Percentiles rank a stretch among this genome's conserved stretches.
These are phyloP conservation scores for Malania oleifera DNA, from an alignment of 164 flowering plant species.

Conservation along the genomic window DNA sequence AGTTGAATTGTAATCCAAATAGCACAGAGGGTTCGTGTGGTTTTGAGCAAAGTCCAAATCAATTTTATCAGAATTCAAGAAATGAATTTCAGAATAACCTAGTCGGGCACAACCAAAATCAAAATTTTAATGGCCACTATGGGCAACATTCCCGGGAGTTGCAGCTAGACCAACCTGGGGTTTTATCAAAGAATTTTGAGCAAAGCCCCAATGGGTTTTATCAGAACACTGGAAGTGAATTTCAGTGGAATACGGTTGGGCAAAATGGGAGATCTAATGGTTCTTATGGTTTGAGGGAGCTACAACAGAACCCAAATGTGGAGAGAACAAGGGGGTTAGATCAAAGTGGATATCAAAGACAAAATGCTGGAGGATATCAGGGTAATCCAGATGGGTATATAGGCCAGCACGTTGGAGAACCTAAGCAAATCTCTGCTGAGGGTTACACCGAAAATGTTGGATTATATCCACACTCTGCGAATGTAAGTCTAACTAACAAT, in stretches of 20 bases:
- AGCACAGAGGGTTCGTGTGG: too few relatives aligned
- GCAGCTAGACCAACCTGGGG: neutral
- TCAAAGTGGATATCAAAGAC: conserved; percentile 7
- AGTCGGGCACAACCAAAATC: neutral
- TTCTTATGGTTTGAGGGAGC: conserved; percentile 1
- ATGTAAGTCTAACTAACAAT: neutral
- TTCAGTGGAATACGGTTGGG: conserved; percentile 14
- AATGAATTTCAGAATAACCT: too few relatives aligned
- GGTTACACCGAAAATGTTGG: conserved; percentile 2
- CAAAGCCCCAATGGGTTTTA: neutral
- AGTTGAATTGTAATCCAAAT: too few relatives aligned
- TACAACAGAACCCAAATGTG: conserved; percentile 5
- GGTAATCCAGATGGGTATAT: neutral
- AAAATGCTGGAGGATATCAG: neutral
- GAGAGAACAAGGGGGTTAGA: neutral
- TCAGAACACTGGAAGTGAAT: neutral
- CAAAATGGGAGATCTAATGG: conserved; percentile 13
- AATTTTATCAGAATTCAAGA: too few relatives aligned
- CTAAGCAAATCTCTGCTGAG: neutral
- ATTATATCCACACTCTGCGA: neutral
- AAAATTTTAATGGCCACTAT: neutral
- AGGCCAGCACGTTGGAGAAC: neutral
- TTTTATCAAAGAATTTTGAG: neutral
- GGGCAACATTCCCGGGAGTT: neutral
- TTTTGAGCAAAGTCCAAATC: too few relatives aligned